Percentiles rank a stretch among this genome's conserved stretches.
phyloP scores from a whole-genome alignment of 1,284 basidiomycete species.

The Macrocybe sp. region DNA sequence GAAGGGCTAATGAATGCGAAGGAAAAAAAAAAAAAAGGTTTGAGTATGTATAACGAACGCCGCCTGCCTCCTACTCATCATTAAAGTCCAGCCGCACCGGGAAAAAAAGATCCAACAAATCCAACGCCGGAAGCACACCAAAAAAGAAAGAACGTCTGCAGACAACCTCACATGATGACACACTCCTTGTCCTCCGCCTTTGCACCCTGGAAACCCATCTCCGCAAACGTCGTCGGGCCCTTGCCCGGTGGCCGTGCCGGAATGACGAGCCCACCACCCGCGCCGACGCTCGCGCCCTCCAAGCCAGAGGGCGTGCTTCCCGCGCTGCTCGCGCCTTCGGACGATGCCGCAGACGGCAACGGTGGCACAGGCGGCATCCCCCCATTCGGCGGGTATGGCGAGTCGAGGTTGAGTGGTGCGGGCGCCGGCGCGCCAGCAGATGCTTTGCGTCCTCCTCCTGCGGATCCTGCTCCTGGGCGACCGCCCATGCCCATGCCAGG shows the following conservation, averaged over 20 bases:
- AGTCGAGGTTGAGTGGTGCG: too few relatives aligned
- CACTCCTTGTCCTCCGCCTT: conserved; percentile 80
- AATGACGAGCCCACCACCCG: conserved; percentile 14
- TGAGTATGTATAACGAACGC: too few relatives aligned
- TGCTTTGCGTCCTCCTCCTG: neutral
- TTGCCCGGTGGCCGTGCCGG: conserved; percentile 19
- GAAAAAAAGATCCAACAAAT: too few relatives aligned
- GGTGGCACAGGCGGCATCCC: too few relatives aligned
- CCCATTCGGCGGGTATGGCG: too few relatives aligned
- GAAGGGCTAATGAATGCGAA: too few relatives aligned
- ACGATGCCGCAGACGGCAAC: neutral
- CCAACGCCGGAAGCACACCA: too few relatives aligned
- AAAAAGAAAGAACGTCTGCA: too few relatives aligned
- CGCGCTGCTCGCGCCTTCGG: conserved; percentile 3
- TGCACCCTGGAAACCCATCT: conserved; percentile 83
- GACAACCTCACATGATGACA: conserved; percentile 60
- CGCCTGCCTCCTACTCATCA: too few relatives aligned
- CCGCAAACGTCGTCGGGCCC: conserved; percentile 80
- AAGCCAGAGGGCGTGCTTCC: conserved; percentile 9
- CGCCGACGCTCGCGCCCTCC: conserved; percentile 7
- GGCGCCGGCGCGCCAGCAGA: neutral
- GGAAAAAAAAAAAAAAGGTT: too few relatives aligned
- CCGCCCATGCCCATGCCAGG: conserved; percentile 7
- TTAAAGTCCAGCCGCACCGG: too few relatives aligned
- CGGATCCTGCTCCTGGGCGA: conserved; percentile 3